Percentiles rank a stretch among this genome's conserved stretches.
These are phyloP conservation scores for Beauveria scarabaeidicola DNA, from an alignment of 2,329 filamentous ascomycete species.

Conservation along the genomic window DNA sequence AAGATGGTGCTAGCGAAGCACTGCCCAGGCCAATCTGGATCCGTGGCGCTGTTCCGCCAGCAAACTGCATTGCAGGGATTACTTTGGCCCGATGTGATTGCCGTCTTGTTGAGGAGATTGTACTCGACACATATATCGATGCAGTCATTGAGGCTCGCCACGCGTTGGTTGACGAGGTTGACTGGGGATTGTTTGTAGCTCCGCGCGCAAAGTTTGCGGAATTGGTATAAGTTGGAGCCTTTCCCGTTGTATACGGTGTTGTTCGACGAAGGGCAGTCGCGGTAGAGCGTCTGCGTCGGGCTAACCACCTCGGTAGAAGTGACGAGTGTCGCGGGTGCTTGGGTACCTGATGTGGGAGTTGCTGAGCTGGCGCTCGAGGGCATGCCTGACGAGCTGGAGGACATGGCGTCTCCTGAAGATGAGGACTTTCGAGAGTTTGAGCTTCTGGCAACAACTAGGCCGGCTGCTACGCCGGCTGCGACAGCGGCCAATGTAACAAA, in stretches of 20 bases:
- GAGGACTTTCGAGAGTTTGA: background rate
- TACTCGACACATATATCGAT: conserved; percentile 11
- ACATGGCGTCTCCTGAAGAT: background rate
- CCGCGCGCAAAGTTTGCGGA: conserved; percentile 11
- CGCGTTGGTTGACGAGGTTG: conserved; percentile 6
- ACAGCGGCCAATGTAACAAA: background rate
- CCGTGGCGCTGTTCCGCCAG: conserved; percentile 10
- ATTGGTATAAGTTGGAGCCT: conserved; percentile 3
- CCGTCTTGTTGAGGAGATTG: conserved; percentile 11
- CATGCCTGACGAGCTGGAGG: background rate
- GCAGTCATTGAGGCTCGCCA: conserved; percentile 12
- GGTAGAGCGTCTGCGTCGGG: conserved; percentile 9
- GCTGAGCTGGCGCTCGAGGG: background rate
- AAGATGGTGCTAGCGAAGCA: conserved; percentile 10
- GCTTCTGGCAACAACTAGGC: background rate
- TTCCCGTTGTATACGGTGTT: conserved; percentile 8
- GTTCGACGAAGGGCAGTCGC: conserved; percentile 13
- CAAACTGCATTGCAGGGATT: conserved; percentile 12
- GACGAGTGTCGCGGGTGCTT: background rate
- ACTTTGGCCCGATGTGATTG: background rate
- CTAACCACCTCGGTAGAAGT: background rate
- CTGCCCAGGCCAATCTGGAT: conserved; percentile 9
- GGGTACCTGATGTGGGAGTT: background rate
- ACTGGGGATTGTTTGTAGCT: background rate
- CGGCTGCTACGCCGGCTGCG: background rate